Base-by-base conservation (phyloP, 2,329 filamentous ascomycete species). In the Cladophialophora exuberans region DNA sequence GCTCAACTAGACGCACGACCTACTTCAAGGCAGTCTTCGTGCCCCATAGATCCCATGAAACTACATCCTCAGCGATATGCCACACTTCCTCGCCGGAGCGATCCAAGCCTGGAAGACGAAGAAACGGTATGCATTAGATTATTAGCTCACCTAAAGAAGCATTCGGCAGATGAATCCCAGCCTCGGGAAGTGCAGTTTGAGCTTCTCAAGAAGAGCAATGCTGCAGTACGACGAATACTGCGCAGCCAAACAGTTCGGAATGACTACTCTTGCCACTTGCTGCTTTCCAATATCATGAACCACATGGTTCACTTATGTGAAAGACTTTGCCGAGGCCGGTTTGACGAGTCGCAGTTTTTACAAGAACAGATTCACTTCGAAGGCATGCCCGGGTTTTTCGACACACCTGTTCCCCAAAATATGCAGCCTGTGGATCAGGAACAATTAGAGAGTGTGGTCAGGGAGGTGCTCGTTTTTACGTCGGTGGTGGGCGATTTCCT, bases 111-210 rank as follows among this genome's bases (percentile, higher is more conserved):
- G 11, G 61, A 63, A 31, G 62, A 65, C 36, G 57, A 65, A 26
- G 62, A 65, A 25, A 62, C 60, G 23, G 38, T 60, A 4, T 65
- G 62, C 46, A 59, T 65, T 54, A 63, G 63, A 28, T 43, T 65
- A 28, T 48, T 65, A 36, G 59, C 60, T 17, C 62, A 63, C 35
- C 20, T 65, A 15, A 65, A 65, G 43, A 60, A 54, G 36, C 52
- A 62, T 30, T 53, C 56, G 3, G 31, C 25, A 6, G 57, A 59
- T 17, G 50, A 50, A n/a, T 43, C 20, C 17, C 55, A 54, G 28
- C 39, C 47, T 7, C 57, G 53, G 17, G 55, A 59, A 36, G 28
- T 42, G 18, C 56, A 62, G 35, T 33, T 65, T 13, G 57, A 59
- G 6, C 54, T 62, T 4, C 33, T 65, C 30, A 59, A 55, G 46